Base-by-base conservation (phyloP, 129 eudicot species). In the Dittrichia graveolens region DNA sequence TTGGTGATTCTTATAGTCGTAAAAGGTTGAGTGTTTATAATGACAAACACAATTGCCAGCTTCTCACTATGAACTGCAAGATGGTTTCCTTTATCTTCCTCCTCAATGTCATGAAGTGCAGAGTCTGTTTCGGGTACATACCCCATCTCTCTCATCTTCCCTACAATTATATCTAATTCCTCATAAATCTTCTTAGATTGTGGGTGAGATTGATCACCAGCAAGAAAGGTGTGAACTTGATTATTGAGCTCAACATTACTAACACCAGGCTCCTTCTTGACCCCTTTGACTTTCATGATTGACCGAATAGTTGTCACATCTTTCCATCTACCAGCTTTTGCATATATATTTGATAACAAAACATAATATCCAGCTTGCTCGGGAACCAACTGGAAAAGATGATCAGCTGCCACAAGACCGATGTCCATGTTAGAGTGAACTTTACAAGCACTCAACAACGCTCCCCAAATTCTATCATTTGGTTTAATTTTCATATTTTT, bases 271-370 rank as follows among this genome's bases (percentile, higher is more conserved):
- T 81, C 75, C 77, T 91, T 91, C 75, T 86, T 84, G 56, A 91
- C 85, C 9, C 97, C 96, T 84, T 74, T 86, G 18, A 63, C 84
- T 75, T 81, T 88, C 96, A 91, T 91, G 50, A 84, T 69, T 67
- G 85, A 80, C 31, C 97, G 88, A 74, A 89, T 58, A 4, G 44
- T 24, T 4, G 91, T 67, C 64, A 92, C 97, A 34, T 89, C 91
- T 69, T 84, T 83, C 92, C 96, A 92, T 83, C 90, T 79, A 37
- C 96, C 97, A 3, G 94, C 94, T 85, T 92, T 92, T 41, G 97
- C 96, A 54, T 86, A 89, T n/a, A 92, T 92, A 74, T 92, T 92
- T 35, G 97, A 92, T 59, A 92, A 48, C 77, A 92, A 61, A 39
- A 89, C 97, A 73, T 86, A 88, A 80, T 92, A 92, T 35, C 93